Evolutionary conservation across 2,329 filamentous ascomycete genomes (phyloP), one percentile per base, ranked within the genome.

Genomic region (Westerdykella aurantiaca): DNA sequence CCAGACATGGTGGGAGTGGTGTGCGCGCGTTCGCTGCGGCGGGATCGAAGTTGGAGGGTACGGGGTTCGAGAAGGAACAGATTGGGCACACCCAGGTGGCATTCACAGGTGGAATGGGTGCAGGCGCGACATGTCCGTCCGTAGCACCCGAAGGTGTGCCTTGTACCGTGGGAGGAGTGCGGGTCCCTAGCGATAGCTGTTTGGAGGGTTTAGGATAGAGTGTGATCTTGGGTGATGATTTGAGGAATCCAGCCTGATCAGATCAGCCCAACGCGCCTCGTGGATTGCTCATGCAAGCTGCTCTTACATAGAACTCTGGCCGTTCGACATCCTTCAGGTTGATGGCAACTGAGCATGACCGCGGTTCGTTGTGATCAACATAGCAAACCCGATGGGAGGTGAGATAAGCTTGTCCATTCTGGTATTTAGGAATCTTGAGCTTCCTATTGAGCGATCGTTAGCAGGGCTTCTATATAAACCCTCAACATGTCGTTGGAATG

Each of bases 311-410:
- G 70, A 88, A 90, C 54, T 98, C 93, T 59, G 83, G 85, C 53
- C 86, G 81, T 57, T 98, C 93, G 37, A 98, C 82, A 64, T 95
- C 86, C 63, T 90, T 95, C 43, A 98, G 72, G 53, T 95, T 86
- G 42, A 98, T 76, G 13, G 87, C 86, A 25, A 90, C 79, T 0
- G 90, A 95, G 66, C 87, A 82, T 62, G 85, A 86, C 50, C 91
- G 80, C 13, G 93, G 89, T 51, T 96, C 85, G 25, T 81, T 78
- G 59, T 89, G 85, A 63, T 96, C 90, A 51, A 98, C 87, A 64
- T 97, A 98, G 73, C 91, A 98, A 49, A 88, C 82, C 42, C 93
- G 86, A 69, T 97, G 91, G 7, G 93, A 95, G 14, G 93, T 98
- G 69, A 98, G 69, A 66, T 98, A 98, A 43, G 93, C 88, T 72